Conservation (phyloP, 495 filamentous ascomycete species). For the Neurospora sp. region DNA sequence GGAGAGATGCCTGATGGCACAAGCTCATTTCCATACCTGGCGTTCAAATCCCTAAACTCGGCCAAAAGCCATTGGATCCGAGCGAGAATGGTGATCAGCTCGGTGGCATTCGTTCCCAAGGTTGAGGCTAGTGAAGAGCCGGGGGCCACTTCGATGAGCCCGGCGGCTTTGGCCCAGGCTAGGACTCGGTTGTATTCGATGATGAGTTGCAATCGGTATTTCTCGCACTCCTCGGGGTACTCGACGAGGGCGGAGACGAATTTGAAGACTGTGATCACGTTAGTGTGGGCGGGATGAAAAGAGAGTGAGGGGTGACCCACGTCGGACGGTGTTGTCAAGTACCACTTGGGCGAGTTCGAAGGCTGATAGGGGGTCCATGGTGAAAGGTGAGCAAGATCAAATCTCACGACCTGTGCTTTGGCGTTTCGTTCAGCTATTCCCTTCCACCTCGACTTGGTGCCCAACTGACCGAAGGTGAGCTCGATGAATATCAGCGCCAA, state of each 20-base stretch:
- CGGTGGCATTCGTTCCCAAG: slow-evolving; percentile 12
- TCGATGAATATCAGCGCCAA: too few relatives aligned
- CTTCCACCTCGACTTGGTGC: too few relatives aligned
- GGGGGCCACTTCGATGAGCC: slow-evolving; percentile 11
- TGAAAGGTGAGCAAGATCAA: background rate
- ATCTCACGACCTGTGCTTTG: too few relatives aligned
- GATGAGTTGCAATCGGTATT: slow-evolving; percentile 23
- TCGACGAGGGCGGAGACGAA: slow-evolving; percentile 23
- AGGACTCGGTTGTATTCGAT: slow-evolving; percentile 28
- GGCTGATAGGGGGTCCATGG: background rate
- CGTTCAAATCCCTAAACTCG: slow-evolving; percentile 23
- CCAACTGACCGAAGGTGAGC: background rate
- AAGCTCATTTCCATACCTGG: slow-evolving; percentile 22
- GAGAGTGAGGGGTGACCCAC: too few relatives aligned
- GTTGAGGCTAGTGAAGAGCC: slow-evolving; percentile 4
- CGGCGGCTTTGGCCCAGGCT: slow-evolving; percentile 24
- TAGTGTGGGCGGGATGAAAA: too few relatives aligned
- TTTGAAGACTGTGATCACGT: slow-evolving; percentile 11
- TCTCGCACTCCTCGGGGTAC: slow-evolving; percentile 22
- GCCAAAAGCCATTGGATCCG: slow-evolving; percentile 22
- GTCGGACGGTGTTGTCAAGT: background rate
- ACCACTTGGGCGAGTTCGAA: background rate
- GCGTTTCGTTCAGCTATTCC: too few relatives aligned
- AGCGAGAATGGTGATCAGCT: slow-evolving; percentile 19
- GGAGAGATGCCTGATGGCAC: background rate